Conservation (phyloP, 2,329 filamentous ascomycete species). For the Pseudophaeomoniella oleicola region DNA sequence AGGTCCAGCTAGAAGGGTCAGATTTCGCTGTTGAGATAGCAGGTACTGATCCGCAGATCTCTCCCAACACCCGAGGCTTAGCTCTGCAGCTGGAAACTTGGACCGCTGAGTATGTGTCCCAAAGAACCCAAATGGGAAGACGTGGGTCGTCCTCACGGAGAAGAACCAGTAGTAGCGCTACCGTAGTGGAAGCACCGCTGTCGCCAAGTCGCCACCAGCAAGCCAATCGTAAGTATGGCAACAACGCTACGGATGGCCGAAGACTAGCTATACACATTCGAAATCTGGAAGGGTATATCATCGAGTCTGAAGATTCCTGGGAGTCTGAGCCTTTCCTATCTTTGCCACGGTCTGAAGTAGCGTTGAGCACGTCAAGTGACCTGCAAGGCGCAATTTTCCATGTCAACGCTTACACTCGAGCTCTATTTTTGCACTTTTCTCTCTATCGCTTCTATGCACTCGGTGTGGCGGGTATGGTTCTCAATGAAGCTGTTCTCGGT, state of each 20-base stretch:
- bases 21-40: slow-evolving; percentile 87
- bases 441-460: slow-evolving; percentile 86
- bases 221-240: slow-evolving; percentile 8
- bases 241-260: slow-evolving; percentile 59
- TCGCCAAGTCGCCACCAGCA: slow-evolving; percentile 30
- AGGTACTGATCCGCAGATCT: slow-evolving; percentile 72
- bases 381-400: slow-evolving; percentile 78
- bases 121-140: slow-evolving; percentile 52
- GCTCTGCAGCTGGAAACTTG: slow-evolving; percentile 78
- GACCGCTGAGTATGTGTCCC: slow-evolving; percentile 76
- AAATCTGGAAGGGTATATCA: slow-evolving; percentile 77
- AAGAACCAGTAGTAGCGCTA: slow-evolving; percentile 56
- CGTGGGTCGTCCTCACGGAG: slow-evolving; percentile 41
- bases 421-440: slow-evolving; percentile 74
- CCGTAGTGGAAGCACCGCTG: slow-evolving; percentile 50
- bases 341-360: slow-evolving; percentile 74
- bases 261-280: slow-evolving; percentile 66
- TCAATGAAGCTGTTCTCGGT: slow-evolving; percentile 51
- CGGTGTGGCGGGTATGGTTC: slow-evolving; percentile 62
- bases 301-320: slow-evolving; percentile 73
- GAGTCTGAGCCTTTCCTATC: slow-evolving; percentile 76
- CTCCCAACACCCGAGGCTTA: slow-evolving; percentile 64
- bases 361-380: slow-evolving; percentile 73
- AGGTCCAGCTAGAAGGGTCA: slow-evolving; percentile 71
- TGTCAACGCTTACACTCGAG: slow-evolving; percentile 65